Evolutionary conservation across 345 rosid genomes (phyloP), one percentile per base, ranked within the genome.

Genomic region (Excoecaria cochinchinensis): DNA sequence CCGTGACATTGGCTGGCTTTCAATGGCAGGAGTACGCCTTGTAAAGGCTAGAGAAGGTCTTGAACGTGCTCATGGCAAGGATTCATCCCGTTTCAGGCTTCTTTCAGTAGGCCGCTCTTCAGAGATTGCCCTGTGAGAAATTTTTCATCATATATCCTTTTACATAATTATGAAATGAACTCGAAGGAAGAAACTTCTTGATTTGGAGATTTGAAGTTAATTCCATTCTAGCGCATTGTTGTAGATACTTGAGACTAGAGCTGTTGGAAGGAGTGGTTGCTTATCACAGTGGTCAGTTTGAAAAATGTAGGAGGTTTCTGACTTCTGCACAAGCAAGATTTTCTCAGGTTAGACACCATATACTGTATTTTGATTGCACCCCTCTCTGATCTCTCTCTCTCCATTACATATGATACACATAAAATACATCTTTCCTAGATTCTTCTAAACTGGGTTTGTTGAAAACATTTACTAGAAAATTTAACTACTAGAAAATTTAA

Each of bases 191-290:
- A 77, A 59, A 59, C 36, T 46, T 55, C 22, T 69, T 74, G 31
- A 74, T 75, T 19, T 36, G 48, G 69, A 53, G 46, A 42, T 56
- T 50, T 19, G 22, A 46, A 53, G 68, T 73, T 77, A 64, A 80
- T 39, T 66, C 40, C 67, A 55, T 60, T 46, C 19, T 25, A 25
- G 70, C 17, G 67, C 31, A 58, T 36, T 63, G 71, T 77, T 62
- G n/a, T 78, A 95, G 99, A 76, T 89, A 90, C 83, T 74, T 92
- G 84, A 87, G 97, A 78, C 79, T 95, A 75, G 98, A 95, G 87
- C 84, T 95, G 81, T 84, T 95, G 81, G 98, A 95, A 87, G 99
- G 92, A 62, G 95, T 95, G 52, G 94, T 92, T 72, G 97, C 98
- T 73, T 95, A 88, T 87, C 97, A 95, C 82, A 89, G 77, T 75